Evolutionary conservation across 805 yeast genomes (phyloP).

Genomic region (Wickerhamiella qilinensis): DNA sequence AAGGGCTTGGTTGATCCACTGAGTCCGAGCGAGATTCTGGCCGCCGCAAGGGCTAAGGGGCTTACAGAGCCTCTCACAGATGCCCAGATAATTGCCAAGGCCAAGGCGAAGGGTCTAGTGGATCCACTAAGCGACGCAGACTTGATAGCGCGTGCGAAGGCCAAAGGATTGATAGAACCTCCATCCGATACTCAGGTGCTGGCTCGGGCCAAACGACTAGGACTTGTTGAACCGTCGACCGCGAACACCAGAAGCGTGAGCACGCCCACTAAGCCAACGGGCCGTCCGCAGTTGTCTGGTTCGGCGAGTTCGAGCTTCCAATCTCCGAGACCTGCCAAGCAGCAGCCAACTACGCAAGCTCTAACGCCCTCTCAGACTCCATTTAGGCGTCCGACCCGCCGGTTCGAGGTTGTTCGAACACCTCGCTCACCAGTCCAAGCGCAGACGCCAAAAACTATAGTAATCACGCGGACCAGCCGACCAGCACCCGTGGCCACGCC

Average conservation of each 20-base stretch:
- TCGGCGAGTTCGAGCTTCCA: neutral
- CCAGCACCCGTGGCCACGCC: neutral
- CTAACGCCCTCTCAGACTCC: neutral
- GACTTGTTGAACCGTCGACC: neutral
- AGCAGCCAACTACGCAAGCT: too few relatives aligned
- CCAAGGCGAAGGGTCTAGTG: conserved; percentile 8
- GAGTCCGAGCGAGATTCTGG: conserved; percentile 4
- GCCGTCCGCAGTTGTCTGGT: neutral
- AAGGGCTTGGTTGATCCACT: conserved; percentile 12
- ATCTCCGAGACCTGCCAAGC: neutral
- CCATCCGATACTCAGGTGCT: conserved; percentile 1
- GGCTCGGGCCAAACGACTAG: neutral
- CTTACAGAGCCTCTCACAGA: conserved; percentile 9
- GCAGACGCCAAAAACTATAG: neutral
- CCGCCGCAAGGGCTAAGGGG: conserved; percentile 10
- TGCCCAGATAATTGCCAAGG: conserved; percentile 2
- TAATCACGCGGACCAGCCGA: neutral
- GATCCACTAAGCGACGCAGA: conserved; percentile 1
- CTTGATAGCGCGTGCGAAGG: neutral
- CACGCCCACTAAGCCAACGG: neutral
- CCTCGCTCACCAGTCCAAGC: neutral
- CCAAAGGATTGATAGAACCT: conserved; percentile 1
- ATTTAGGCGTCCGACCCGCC: neutral
- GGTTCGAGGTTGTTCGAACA: neutral
- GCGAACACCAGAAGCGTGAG: neutral